Evolutionary conservation across 2,329 filamentous ascomycete genomes (phyloP).

Genomic region (Westerdykella sp.): DNA sequence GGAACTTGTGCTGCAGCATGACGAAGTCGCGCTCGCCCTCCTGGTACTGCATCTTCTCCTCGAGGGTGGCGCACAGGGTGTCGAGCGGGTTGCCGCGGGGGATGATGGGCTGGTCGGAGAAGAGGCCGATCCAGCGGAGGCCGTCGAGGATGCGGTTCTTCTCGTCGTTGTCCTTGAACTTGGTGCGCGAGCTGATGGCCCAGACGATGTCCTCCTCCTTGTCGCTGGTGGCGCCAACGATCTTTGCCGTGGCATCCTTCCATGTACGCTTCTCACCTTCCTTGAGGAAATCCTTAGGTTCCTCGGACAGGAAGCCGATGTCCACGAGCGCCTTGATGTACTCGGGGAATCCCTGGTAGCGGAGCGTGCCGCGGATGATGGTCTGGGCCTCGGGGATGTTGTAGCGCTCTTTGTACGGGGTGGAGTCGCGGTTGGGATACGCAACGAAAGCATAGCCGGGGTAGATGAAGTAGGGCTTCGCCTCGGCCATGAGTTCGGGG

Average conservation of each 20-base stretch:
- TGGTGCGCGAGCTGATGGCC: conserved; percentile 69
- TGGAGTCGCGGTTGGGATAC: conserved; percentile 90
- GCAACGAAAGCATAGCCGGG: conserved; percentile 83
- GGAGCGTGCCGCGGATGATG: conserved; percentile 74
- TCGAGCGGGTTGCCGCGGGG: conserved; percentile 77
- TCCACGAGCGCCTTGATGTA: conserved; percentile 85
- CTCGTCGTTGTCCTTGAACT: conserved; percentile 62
- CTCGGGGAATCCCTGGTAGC: conserved; percentile 85
- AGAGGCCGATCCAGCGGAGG: conserved; percentile 64
- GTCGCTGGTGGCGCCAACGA: conserved; percentile 63
- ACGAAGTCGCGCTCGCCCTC: conserved; percentile 79
- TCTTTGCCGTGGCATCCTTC: conserved; percentile 77
- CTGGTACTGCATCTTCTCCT: conserved; percentile 86
- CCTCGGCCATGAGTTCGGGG: conserved; percentile 72
- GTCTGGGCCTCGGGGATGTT: conserved; percentile 86
- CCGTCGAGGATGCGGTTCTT: conserved; percentile 64
- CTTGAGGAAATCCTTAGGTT: conserved; percentile 59
- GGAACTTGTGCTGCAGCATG: conserved; percentile 73
- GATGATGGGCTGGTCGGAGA: conserved; percentile 62
- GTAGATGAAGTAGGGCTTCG: conserved; percentile 88
- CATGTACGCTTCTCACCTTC: conserved; percentile 57
- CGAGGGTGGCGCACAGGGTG: conserved; percentile 81
- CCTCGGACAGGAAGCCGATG: conserved; percentile 79
- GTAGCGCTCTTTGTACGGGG: conserved; percentile 81
- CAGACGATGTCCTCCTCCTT: conserved; percentile 63